Evolutionary conservation across 2,329 filamentous ascomycete species (phyloP), one percentile per base, ranked within the genome.

Genomic region (Neoarthrinium moseri): DNA sequence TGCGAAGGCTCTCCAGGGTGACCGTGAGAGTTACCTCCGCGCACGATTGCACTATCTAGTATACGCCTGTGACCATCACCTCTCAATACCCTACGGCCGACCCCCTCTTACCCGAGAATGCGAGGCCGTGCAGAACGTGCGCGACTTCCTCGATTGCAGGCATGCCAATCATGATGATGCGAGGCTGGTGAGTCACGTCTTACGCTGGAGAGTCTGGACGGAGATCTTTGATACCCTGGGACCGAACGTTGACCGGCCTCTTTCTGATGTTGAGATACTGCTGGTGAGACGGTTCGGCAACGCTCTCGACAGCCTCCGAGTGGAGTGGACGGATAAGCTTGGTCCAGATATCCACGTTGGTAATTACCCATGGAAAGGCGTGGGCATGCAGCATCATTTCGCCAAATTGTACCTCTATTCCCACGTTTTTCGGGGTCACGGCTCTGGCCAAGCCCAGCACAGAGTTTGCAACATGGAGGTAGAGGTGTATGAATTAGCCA

Each of bases 31-130:
- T 44, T 72, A 76, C 53, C 75, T 83, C 48, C 71, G 75, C 21
- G 74, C 81, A 4, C 69, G 81, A 33, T 64, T 86, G 6, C 85
- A 80, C 79, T 85, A 84, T 58, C 58, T 83, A 26, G 62, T 83
- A 1, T 86, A 84, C 54, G 79, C 84, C 2, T 84, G 81, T 55
- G 82, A 86, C 54, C 81, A 84, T 50, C 82, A 86, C 58, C 78
- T 84, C 22, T 82, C 78, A 43, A 84, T 86, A 41, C 74, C 82
- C 1, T 84, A 85, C 43, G 53, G 53, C 1, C 41, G 49, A 11
- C 51, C 53, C 8, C 53, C 53, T 3, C 22, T 53, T 10, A 55
- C 47, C 17, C 30, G 44, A 22, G 46, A 53, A 38, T 51, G 32
- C 13, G 41, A 49, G 20, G 41, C 43, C 20, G 23, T 53, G 12